Percentiles rank a stretch among this genome's conserved stretches.
phyloP scores from a whole-genome alignment of 2,329 filamentous ascomycete genomes.

The Cladorrhinum sp. region DNA sequence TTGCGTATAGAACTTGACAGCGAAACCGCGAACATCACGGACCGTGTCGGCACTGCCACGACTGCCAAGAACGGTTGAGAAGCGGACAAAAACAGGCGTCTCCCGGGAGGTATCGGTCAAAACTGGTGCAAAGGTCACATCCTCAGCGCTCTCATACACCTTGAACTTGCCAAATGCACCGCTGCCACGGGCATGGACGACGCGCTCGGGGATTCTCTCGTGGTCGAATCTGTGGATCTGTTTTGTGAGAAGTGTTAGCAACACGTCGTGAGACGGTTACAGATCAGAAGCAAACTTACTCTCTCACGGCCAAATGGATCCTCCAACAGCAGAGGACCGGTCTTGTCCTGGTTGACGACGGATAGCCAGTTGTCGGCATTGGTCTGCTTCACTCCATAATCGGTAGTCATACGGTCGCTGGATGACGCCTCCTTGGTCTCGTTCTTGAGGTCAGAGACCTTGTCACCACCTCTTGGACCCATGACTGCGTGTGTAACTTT shows the following conservation, averaged over 20 bases:
- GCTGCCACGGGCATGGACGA: constrained; percentile 34
- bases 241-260: constrained; percentile 29
- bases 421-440: constrained; percentile 58
- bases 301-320: constrained; percentile 72
- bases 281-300: constrained; percentile 42
- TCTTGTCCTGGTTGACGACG: constrained; percentile 57
- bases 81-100: constrained; percentile 68
- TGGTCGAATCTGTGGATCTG: constrained; percentile 74
- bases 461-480: constrained; percentile 44
- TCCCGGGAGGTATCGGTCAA: constrained; percentile 36
- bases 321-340: constrained; percentile 67
- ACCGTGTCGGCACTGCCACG: constrained; percentile 77
- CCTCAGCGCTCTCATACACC: constrained; percentile 58
- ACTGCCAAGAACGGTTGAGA: constrained; percentile 75
- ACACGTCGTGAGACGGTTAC: neutral
- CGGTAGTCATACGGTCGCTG: constrained; percentile 65
- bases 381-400: constrained; percentile 70
- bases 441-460: constrained; percentile 58
- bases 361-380: constrained; percentile 78
- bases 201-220: constrained; percentile 38
- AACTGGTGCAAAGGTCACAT: constrained; percentile 61
- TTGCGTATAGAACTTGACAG: constrained; percentile 72
- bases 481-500: constrained; percentile 40
- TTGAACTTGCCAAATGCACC: constrained; percentile 54
- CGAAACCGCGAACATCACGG: constrained; percentile 78